Percentiles rank a stretch among this genome's conserved stretches.
These are phyloP conservation scores for Onygenales sp. DNA, from an alignment of 2,329 filamentous ascomycete species.

Conservation along the genomic window DNA sequence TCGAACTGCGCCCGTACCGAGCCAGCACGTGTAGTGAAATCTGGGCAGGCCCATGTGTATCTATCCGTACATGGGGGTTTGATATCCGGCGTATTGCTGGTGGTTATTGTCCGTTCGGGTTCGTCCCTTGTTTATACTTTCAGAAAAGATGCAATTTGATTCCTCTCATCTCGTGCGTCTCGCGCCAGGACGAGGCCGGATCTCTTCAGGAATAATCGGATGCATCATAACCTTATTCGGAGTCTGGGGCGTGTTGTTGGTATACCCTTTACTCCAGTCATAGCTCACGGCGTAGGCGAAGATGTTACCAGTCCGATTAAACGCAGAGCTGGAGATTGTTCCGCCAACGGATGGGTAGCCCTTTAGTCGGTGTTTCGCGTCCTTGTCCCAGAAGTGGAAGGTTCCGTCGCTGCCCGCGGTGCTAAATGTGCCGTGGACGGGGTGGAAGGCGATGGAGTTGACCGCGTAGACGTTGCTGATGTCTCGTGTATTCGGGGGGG, in stretches of 20 bases:
- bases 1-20: too few species aligned
- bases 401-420: constrained; percentile 93
- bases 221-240: constrained; percentile 81
- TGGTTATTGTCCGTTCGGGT: background rate
- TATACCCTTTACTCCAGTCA: constrained; percentile 97
- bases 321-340: constrained; percentile 83
- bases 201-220: constrained; percentile 58
- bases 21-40: too few species aligned
- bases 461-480: constrained; percentile 85
- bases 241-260: constrained; percentile 60
- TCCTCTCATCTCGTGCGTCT: constrained; percentile 26
- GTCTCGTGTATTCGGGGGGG: constrained; percentile 53
- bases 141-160: background rate
- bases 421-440: constrained; percentile 93
- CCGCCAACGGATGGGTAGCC: constrained; percentile 79
- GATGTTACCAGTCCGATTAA: constrained; percentile 75
- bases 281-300: constrained; percentile 90
- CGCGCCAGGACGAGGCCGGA: constrained; percentile 44
- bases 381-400: constrained; percentile 72
- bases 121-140: background rate
- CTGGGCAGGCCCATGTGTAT: too few species aligned
- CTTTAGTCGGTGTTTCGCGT: constrained; percentile 79
- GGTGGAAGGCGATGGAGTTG: constrained; percentile 97
- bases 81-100: too few species aligned
- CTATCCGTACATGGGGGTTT: too few species aligned